Base-by-base conservation (phyloP, 176 grass and related monocot genomes). In the Rhipidocladum racemiflorum region DNA sequence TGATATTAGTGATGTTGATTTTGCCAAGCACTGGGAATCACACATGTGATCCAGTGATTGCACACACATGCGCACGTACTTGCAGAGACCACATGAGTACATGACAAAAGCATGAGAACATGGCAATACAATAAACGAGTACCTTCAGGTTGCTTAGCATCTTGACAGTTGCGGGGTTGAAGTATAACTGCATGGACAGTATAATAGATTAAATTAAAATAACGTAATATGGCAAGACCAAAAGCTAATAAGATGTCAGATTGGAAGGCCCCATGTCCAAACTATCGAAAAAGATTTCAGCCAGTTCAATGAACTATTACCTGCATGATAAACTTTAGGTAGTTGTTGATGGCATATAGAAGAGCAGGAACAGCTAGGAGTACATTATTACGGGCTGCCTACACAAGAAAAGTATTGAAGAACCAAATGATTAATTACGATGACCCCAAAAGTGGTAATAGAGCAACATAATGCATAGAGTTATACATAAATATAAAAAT, bases 271-370 rank as follows among this genome's bases (percentile, higher is more conserved):
- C 53, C 11, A 80, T 61, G 54, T 62, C 40, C 13, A 17, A 35
- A 48, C 54, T 72, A 25, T 6, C 23, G 23, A 24, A 34, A 42
- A 35, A 57, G 0, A 45, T 65, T 45, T 71, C 72, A 65, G 7
- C 36, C 14, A 77, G 17, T 92, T 81, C 24, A 67, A 35, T 87
- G 70, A 85, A 88, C 74, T 51, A 49, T 65, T 90, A 98, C 96
- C 96, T 98, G 92, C 96, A 98, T 98, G 88, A 91, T 91, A 87
- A 98, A 98, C 77, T 98, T 98, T 79, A 98, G 83, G 85, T 98
- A 98, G 87, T 98, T 98, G 88, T 98, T 98, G 86, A 98, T 90
- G 44, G 92, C 96, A 86, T 98, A 98, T 48, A 98, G 87, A 75
- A 98, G 78, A 85, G 96, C 96, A 55, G 96, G 95, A 90, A 93